Evolutionary conservation across 2,329 filamentous ascomycete species (phyloP).

Genomic region (Hortaea sp.): DNA sequence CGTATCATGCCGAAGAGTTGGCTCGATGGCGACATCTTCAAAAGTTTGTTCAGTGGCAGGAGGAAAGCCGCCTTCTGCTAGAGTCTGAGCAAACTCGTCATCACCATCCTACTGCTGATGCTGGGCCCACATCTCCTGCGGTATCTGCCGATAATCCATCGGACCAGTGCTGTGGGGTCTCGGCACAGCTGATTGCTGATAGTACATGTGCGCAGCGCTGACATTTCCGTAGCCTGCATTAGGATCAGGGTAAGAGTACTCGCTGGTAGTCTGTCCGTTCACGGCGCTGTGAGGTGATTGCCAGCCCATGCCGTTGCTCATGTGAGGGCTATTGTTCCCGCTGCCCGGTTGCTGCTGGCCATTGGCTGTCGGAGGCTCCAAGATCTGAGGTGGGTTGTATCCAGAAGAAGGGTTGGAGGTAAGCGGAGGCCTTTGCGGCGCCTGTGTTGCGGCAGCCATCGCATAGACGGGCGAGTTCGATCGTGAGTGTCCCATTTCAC

Average conservation of each 20-base stretch:
- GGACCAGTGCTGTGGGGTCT: constrained; percentile 62
- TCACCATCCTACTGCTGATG: constrained; percentile 21
- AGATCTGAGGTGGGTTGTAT: constrained; percentile 70
- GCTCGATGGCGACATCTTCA: neutral
- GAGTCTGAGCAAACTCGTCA: constrained; percentile 2
- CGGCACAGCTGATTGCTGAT: constrained; percentile 56
- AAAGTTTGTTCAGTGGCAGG: neutral
- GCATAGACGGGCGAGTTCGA: constrained; percentile 48
- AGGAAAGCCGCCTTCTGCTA: neutral
- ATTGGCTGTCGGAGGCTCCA: constrained; percentile 70
- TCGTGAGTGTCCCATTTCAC: constrained; percentile 58
- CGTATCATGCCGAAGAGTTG: neutral
- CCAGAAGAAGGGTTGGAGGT: constrained; percentile 68
- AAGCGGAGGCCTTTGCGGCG: constrained; percentile 45
- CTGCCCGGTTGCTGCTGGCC: constrained; percentile 67
- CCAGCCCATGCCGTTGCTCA: constrained; percentile 60
- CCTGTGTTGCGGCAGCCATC: constrained; percentile 44
- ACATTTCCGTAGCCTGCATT: constrained; percentile 39
- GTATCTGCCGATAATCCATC: constrained; percentile 52
- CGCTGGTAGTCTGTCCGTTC: constrained; percentile 56
- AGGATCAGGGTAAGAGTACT: constrained; percentile 75
- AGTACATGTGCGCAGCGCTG: constrained; percentile 67
- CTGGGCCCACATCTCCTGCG: constrained; percentile 47
- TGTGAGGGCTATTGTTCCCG: constrained; percentile 76
- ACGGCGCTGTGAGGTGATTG: constrained; percentile 71